Percentiles rank a stretch among this genome's conserved stretches.
These are phyloP conservation scores for Clohesyomyces aquaticus DNA, from an alignment of 495 filamentous ascomycete species.

Conservation along the genomic window DNA sequence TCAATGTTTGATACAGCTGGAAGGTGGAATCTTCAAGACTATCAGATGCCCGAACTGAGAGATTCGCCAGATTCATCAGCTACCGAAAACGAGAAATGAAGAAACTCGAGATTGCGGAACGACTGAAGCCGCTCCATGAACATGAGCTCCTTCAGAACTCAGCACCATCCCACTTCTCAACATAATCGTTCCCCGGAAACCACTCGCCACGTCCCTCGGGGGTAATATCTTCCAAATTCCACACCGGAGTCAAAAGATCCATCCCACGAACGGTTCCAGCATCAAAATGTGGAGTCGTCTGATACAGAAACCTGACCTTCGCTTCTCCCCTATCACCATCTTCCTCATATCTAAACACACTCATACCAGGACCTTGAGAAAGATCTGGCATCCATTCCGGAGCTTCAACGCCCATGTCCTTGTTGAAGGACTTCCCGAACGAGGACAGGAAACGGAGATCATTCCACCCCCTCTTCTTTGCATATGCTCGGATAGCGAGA, in stretches of 20 bases:
- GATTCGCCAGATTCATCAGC: background rate
- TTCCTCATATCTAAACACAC: slow-evolving; percentile 28
- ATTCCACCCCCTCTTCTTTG: slow-evolving; percentile 17
- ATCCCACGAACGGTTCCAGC: slow-evolving; percentile 8
- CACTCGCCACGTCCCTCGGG: slow-evolving; percentile 22
- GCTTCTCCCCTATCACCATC: slow-evolving; percentile 9
- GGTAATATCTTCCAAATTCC: slow-evolving; percentile 19
- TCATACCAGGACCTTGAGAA: slow-evolving; percentile 10
- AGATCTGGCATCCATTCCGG: slow-evolving; percentile 7
- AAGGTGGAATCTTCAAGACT: slow-evolving; percentile 14
- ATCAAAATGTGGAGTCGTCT: slow-evolving; percentile 13
- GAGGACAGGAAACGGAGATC: slow-evolving; percentile 26
- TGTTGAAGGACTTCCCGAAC: slow-evolving; percentile 13
- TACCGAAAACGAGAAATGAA: background rate
- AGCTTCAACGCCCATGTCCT: slow-evolving; percentile 22
- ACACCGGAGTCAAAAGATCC: slow-evolving; percentile 21
- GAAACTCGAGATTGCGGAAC: background rate
- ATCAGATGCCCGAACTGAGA: slow-evolving; percentile 6
- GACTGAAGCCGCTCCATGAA: too few species aligned
- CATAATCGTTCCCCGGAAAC: slow-evolving; percentile 3
- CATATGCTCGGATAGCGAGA: slow-evolving; percentile 7
- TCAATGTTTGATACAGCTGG: slow-evolving; percentile 20
- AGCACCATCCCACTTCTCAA: slow-evolving; percentile 2
- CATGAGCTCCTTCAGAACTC: slow-evolving; percentile 13
- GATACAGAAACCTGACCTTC: slow-evolving; percentile 12